Evolutionary conservation across 345 rosid genomes (phyloP), one percentile per base, ranked within the genome.

Genomic region (Eucalyptus globulus): DNA sequence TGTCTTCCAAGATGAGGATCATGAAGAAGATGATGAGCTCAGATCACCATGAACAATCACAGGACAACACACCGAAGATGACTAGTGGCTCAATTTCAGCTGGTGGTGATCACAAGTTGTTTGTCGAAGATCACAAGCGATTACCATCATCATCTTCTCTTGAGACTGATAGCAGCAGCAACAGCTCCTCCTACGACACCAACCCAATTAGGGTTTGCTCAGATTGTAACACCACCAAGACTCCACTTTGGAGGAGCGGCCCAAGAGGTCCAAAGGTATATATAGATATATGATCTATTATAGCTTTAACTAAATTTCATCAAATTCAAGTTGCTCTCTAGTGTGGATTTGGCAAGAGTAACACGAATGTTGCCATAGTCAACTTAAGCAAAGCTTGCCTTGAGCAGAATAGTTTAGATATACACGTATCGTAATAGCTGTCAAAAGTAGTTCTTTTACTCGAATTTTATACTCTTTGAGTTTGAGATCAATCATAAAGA

Each of bases 211-310:
- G 96, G 97, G 96, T 94, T 93, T 97, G 99, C 91, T 88, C 98
- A 89, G 98, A 97, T 88, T 97, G 99, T 89, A 95, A 94, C 95
- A 96, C 99, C 16, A 95, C 99, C 22, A 97, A 97, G 90, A 97
- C 99, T 90, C 99, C 99, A 90, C 97, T 97, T 88, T 97, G 99
- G 99, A 94, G 99, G 91, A 96, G 99, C 86, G 99, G 98, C 43
- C 98, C 98, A 7, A 92, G 94, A 91, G 99, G 99, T 86, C 99
- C 99, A 58, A 97, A 96, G 99, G 99, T 97, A 94, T 67, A 76
- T 40, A 86, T 6, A 81, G 49, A 65, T 65, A 19, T 34, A 72
- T 72, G 83, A 72, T 19, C 83, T 37, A 19, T 37, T 72, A 37
- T 72, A 37, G 45, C 45, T 72, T 72, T 72, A 37, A 72, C 83